Evolutionary conservation across 306 rosid genomes (phyloP).

Genomic region (Clitoria ternatea): DNA sequence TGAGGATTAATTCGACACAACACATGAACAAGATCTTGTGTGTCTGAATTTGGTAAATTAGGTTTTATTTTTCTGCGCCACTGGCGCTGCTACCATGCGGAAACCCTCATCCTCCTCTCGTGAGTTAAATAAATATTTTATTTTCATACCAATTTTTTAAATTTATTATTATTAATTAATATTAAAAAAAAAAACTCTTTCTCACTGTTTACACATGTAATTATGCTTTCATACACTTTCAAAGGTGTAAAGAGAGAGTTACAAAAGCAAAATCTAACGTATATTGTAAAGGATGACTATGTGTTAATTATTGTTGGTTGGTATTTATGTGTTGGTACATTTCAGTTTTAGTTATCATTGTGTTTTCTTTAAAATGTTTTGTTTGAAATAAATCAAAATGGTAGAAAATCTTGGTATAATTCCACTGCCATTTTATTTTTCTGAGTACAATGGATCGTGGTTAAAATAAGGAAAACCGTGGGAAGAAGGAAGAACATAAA

Average conservation of each 20-base stretch:
- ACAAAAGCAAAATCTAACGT: not conserved
- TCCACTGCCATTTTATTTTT: not conserved
- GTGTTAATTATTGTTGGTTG: not conserved
- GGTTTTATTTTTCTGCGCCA: constrained; percentile 46
- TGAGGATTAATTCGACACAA: constrained; percentile 21
- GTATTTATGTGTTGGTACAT: no score
- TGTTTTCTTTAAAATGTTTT: not conserved
- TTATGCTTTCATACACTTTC: not conserved
- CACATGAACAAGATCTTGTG: constrained; percentile 4
- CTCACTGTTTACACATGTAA: not conserved
- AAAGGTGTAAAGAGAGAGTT: not conserved
- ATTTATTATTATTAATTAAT: not conserved
- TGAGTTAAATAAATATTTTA: constrained; percentile 28
- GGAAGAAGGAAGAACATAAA: not conserved
- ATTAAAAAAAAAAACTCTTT: not conserved
- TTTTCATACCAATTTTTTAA: not conserved
- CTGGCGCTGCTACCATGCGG: constrained; percentile 26
- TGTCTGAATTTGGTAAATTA: constrained; percentile 60
- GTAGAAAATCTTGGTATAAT: not conserved
- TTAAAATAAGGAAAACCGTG: not conserved
- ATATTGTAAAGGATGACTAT: not conserved
- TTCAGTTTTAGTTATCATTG: not conserved
- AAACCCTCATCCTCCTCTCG: constrained; percentile 21
- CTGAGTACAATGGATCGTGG: not conserved
- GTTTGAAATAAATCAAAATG: not conserved